phyloP scores from a whole-genome alignment of 768 basidiomycete genomes.

The Gyrodon lividus region DNA sequence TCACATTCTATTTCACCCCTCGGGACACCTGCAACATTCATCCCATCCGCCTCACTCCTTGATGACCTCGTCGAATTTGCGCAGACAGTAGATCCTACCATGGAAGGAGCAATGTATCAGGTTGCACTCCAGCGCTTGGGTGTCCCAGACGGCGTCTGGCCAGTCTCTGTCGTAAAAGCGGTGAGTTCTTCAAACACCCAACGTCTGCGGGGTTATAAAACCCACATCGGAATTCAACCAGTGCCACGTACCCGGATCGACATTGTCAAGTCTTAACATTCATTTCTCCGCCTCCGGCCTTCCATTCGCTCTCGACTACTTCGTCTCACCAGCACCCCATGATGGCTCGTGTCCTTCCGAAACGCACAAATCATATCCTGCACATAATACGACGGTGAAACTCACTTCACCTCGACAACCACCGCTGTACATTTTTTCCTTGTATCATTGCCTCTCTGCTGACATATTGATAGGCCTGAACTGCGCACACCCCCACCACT shows the following conservation, averaged over 20 bases:
- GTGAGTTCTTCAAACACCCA: slow-evolving; percentile 55
- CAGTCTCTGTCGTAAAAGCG: slow-evolving; percentile 37
- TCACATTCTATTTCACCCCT: slow-evolving; percentile 34
- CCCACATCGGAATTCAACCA: slow-evolving; percentile 26
- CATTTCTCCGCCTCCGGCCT: slow-evolving; percentile 46
- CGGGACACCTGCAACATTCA: slow-evolving; percentile 35
- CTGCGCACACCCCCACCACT: slow-evolving; percentile 67
- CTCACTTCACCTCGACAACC: slow-evolving; percentile 48
- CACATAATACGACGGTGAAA: slow-evolving; percentile 53
- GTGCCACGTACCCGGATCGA: slow-evolving; percentile 64
- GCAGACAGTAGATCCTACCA: slow-evolving; percentile 36
- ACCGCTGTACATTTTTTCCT: slow-evolving; percentile 48
- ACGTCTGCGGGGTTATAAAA: slow-evolving; percentile 14
- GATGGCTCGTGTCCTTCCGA: slow-evolving; percentile 60
- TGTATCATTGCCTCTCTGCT: not conserved
- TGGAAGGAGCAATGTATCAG: slow-evolving; percentile 60
- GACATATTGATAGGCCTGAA: slow-evolving; percentile 49
- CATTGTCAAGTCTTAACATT: slow-evolving; percentile 56
- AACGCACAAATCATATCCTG: slow-evolving; percentile 27
- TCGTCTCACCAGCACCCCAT: slow-evolving; percentile 64
- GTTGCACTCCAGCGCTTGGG: slow-evolving; percentile 58
- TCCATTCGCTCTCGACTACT: slow-evolving; percentile 73
- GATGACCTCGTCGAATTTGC: slow-evolving; percentile 49
- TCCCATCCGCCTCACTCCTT: slow-evolving; percentile 40
- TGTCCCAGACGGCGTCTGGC: slow-evolving; percentile 34